Evolutionary conservation across 2,329 filamentous ascomycete genomes (phyloP).

Genomic region (Aspergillus novoparasiticus): DNA sequence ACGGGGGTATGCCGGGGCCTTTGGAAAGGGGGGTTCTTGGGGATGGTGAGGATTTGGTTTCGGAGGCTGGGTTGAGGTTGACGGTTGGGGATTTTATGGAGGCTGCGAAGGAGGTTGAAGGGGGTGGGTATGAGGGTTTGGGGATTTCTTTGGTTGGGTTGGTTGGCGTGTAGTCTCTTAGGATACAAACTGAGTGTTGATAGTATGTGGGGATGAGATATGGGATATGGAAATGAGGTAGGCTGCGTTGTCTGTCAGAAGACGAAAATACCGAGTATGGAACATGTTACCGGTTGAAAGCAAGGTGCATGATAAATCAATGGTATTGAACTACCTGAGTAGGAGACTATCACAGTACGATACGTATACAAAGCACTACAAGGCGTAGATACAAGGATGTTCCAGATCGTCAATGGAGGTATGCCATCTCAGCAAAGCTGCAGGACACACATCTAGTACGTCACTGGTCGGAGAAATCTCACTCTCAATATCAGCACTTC

Average conservation of each 20-base stretch:
- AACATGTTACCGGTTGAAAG: not conserved
- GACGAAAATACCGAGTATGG: not conserved
- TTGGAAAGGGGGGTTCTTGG: slow-evolving; percentile 30
- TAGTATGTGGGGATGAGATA: not conserved
- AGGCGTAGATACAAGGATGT: slow-evolving; percentile 28
- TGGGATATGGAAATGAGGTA: not conserved
- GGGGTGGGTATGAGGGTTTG: not conserved
- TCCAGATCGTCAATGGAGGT: slow-evolving; percentile 49
- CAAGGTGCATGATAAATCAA: not conserved
- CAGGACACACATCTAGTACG: slow-evolving; percentile 49
- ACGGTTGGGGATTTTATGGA: slow-evolving; percentile 18
- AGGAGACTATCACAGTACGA: not conserved
- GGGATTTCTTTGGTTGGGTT: not conserved
- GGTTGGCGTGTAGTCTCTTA: not conserved
- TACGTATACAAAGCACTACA: not conserved
- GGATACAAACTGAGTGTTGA: not conserved
- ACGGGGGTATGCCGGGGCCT: slow-evolving; percentile 35
- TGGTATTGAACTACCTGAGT: not conserved
- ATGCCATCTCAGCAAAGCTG: slow-evolving; percentile 38
- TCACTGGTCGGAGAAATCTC: slow-evolving; percentile 37
- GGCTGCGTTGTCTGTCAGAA: not conserved
- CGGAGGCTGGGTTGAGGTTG: slow-evolving; percentile 24
- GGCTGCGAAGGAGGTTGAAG: not conserved
- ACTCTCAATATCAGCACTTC: slow-evolving; percentile 84
- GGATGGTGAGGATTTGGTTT: slow-evolving; percentile 35